These are phyloP conservation scores for Ceratocystis alfenasii DNA, from an alignment of 2,329 filamentous ascomycete genomes.

Conservation along the genomic window DNA sequence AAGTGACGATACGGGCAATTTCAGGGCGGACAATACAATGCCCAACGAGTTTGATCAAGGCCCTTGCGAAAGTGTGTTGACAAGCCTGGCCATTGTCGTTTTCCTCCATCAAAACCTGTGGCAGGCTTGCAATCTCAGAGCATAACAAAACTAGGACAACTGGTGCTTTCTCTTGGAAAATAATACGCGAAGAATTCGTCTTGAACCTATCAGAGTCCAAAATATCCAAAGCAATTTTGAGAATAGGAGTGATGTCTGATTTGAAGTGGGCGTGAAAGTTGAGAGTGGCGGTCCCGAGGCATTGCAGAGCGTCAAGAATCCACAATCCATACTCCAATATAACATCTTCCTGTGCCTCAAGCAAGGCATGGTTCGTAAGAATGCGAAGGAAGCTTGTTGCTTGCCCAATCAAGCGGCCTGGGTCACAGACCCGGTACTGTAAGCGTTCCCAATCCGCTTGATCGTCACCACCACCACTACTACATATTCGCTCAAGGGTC, in stretches of 20 bases:
- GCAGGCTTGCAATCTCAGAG: slow-evolving; percentile 31
- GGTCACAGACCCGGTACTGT: slow-evolving; percentile 33
- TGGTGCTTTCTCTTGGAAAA: slow-evolving; percentile 23
- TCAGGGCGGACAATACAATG: slow-evolving; percentile 22
- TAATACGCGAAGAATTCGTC: slow-evolving; percentile 14
- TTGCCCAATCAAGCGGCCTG: slow-evolving; percentile 38
- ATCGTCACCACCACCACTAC: slow-evolving; percentile 23
- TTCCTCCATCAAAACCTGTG: slow-evolving; percentile 28
- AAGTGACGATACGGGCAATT: slow-evolving; percentile 16
- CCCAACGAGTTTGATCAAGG: slow-evolving; percentile 32
- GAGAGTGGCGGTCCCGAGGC: slow-evolving; percentile 33
- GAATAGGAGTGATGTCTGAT: slow-evolving; percentile 29
- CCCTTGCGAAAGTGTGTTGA: slow-evolving; percentile 31
- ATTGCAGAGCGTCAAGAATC: slow-evolving; percentile 39
- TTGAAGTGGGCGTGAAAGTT: slow-evolving; percentile 30
- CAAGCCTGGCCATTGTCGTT: slow-evolving; percentile 27
- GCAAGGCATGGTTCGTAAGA: slow-evolving; percentile 33
- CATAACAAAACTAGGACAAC: slow-evolving; percentile 32
- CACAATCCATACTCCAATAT: slow-evolving; percentile 34
- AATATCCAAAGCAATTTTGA: slow-evolving; percentile 32
- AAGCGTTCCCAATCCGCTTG: slow-evolving; percentile 26
- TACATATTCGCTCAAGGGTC: slow-evolving; percentile 30
- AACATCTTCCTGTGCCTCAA: slow-evolving; percentile 28
- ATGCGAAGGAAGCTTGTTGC: slow-evolving; percentile 35
- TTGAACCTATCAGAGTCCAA: slow-evolving; percentile 23